Conservation (phyloP, 2,329 filamentous ascomycete species). For the Trichoderma endophyticum region DNA sequence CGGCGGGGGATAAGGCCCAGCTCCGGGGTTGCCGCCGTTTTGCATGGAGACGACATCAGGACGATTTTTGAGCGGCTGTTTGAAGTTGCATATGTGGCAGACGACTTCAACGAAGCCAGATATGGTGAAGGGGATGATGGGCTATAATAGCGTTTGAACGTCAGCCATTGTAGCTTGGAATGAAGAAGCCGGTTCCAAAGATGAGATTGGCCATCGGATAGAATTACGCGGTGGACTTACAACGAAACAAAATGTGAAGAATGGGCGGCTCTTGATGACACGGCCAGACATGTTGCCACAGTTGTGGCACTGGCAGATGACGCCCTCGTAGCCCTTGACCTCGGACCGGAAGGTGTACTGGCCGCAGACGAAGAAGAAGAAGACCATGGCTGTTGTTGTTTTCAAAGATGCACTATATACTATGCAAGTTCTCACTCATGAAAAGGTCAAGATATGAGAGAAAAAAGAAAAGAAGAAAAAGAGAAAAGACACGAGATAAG, state of each 20-base stretch:
- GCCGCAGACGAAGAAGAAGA: conserved; percentile 60
- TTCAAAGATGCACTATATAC: not conserved
- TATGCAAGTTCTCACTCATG: not conserved
- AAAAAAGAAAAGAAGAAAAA: not conserved
- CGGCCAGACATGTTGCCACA: conserved; percentile 62
- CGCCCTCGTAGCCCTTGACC: conserved; percentile 58
- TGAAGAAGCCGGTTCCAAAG: not conserved
- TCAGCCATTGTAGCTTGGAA: not conserved
- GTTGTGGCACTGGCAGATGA: conserved; percentile 62
- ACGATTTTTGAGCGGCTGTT: conserved; percentile 60
- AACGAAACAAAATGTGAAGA: conserved; percentile 79
- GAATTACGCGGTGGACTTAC: conserved; percentile 39
- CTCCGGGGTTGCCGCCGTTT: conserved; percentile 36
- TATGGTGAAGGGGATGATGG: conserved; percentile 67
- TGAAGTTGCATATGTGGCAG: conserved; percentile 74
- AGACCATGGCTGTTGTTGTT: conserved; percentile 41
- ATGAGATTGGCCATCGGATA: not conserved
- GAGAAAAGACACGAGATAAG: not conserved
- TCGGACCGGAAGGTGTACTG: conserved; percentile 60
- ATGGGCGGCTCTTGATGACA: conserved; percentile 63
- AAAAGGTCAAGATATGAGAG: not conserved
- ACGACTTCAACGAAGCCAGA: conserved; percentile 65
- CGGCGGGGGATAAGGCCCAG: conserved; percentile 29
- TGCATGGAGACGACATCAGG: conserved; percentile 55
- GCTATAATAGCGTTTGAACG: conserved; percentile 39